These are phyloP conservation scores for Paraconiothyrium sp. DNA, from an alignment of 2,329 filamentous ascomycete species.

Conservation along the genomic window DNA sequence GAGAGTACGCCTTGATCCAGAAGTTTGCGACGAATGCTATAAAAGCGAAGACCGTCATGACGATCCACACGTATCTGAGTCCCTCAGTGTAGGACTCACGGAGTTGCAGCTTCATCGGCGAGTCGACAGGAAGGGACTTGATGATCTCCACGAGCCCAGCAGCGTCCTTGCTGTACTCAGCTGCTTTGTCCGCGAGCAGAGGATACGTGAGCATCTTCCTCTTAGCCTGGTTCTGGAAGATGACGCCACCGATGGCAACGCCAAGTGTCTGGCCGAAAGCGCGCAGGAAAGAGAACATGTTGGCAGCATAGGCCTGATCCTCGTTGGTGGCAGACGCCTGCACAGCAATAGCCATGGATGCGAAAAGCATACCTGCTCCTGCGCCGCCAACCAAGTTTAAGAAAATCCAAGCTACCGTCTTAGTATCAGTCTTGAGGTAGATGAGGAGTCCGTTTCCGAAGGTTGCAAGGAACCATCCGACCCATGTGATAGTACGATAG, in stretches of 20 bases:
- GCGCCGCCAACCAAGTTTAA: constrained; percentile 68
- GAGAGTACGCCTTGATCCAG: constrained; percentile 58
- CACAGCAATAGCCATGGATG: constrained; percentile 69
- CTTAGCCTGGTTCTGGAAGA: constrained; percentile 74
- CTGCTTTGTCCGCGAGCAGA: constrained; percentile 58
- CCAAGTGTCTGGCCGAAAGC: constrained; percentile 72
- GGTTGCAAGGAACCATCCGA: constrained; percentile 69
- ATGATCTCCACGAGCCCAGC: constrained; percentile 68
- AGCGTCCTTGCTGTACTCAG: constrained; percentile 65
- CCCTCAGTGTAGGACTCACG: constrained; percentile 63
- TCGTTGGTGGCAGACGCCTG: constrained; percentile 68
- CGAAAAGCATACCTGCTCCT: constrained; percentile 72
- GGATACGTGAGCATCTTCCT: constrained; percentile 60
- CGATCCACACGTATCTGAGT: constrained; percentile 65
- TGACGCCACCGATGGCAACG: constrained; percentile 72
- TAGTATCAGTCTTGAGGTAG: constrained; percentile 61
- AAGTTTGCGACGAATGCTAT: constrained; percentile 62
- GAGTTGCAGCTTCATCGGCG: constrained; percentile 54
- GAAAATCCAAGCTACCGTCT: constrained; percentile 66
- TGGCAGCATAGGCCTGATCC: constrained; percentile 69
- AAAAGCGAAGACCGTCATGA: constrained; percentile 63
- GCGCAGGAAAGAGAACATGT: constrained; percentile 74
- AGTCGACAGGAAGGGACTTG: constrained; percentile 60
- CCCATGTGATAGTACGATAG: constrained; percentile 70
- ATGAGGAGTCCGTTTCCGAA: constrained; percentile 66